phyloP scores from a whole-genome alignment of 345 rosid species.

The Euphorbia tirucalli region DNA sequence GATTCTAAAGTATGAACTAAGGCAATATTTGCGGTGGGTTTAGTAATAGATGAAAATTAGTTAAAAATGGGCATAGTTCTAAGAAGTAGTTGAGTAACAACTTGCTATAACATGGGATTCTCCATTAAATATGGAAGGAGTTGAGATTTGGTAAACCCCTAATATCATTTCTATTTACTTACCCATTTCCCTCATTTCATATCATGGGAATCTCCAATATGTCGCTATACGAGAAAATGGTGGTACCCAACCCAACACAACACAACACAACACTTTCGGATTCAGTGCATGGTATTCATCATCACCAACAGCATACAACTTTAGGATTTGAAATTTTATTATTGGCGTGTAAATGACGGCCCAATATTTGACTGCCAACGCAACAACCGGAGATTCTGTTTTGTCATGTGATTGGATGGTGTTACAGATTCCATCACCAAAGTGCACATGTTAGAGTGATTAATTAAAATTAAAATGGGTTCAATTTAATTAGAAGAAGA shows the following conservation, averaged over 20 bases:
- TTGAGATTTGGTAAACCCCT: too few relatives aligned
- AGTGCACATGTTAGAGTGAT: background rate
- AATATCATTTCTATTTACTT: too few relatives aligned
- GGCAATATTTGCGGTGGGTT: too few relatives aligned
- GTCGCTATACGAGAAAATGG: background rate
- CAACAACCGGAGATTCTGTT: slow-evolving; percentile 2
- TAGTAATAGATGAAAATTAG: too few relatives aligned
- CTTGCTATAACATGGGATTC: too few relatives aligned
- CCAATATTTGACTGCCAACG: slow-evolving; percentile 1
- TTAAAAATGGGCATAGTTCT: too few relatives aligned
- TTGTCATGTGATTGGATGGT: background rate
- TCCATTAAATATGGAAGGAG: too few relatives aligned
- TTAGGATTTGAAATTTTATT: background rate
- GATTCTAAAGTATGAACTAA: too few relatives aligned
- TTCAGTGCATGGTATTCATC: slow-evolving; percentile 12
- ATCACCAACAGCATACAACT: background rate
- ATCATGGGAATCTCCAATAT: background rate
- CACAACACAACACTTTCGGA: background rate
- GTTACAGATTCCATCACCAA: background rate
- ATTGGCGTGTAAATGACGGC: background rate
- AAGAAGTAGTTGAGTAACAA: too few relatives aligned
- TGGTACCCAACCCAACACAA: too few relatives aligned
- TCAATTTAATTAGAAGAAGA: too few relatives aligned
- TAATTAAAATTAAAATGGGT: too few relatives aligned
- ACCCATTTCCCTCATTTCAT: background rate